Base-by-base conservation (phyloP, 148 eudicot species). In the Chenopodium formosanum region DNA sequence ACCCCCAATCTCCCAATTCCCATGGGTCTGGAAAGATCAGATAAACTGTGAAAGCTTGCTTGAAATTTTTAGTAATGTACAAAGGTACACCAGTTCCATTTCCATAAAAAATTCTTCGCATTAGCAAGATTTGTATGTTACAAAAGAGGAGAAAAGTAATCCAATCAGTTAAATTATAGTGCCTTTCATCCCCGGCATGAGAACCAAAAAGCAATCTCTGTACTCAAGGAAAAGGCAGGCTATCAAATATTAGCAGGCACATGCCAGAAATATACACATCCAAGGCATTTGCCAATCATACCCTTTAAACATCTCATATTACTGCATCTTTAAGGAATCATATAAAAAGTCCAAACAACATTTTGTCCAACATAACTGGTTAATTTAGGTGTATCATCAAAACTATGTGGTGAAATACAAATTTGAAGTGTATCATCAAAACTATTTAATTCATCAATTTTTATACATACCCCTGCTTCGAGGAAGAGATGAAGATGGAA, bases 81-180 rank as follows among this genome's bases (percentile, higher is more conserved):
- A 7, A 7, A 47, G 7, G 97, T 80, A 94, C 94, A 74, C 82
- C 87, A 81, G 92, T 94, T 89, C 94, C 99, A 78, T 86, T 91
- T 73, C 99, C 99, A 97, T 87, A 86, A 72, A 83, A 94, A 97
- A 78, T 97, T 98, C 72, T 88, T 95, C 86, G 91, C 94, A 87
- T 94, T 94, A 85, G 46, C 90, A 83, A 87, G 94, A 97, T 89
- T 97, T 62, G 1, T 32, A 83, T 34, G 85, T 31, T 46, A 85
- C 37, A 73, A 70, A 16, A 47, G 9, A 86, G 34, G 81, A 31
- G 20, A 48, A 69, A 58, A 66, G 1, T 16, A 77, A 67, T 63
- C 22, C 52, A 19, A 44, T 34, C 25, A 1, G 7, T 47, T 37
- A 47, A 29, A 46, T 11, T 75, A 14, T 47, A 74, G 23, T 37